Evolutionary conservation across 2,329 filamentous ascomycete species (phyloP), one percentile per base, ranked within the genome.

Genomic region (Fusarium secorum): DNA sequence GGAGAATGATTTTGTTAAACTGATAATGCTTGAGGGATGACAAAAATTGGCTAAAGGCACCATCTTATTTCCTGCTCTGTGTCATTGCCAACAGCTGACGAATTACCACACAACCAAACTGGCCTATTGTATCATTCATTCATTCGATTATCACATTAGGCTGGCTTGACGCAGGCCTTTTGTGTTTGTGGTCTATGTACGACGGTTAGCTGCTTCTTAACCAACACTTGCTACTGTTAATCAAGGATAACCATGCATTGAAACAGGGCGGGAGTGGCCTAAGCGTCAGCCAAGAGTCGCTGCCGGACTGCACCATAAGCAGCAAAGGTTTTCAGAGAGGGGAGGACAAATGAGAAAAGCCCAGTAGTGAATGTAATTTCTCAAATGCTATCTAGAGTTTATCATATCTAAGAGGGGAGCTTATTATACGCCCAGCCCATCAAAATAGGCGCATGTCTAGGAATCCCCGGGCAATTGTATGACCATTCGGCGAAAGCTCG

Each of bases 331-430:
- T 13, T 9, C 3, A 9, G 18, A 44, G 20, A 11, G 9, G 17
- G 4, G 2, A 18, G 45, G 8, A 7, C 11, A 32, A 18, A 48
- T 22, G 11, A 22, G 45, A 4, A 3, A 10, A 28, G n/a, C 11
- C 2, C 5, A 10, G 4, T 2, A 11, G 28, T 18, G 11, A 22
- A 18, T 7, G 3, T 0, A 5, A 11, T 18, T 32, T 22, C 1
- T 13, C 8, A 3, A 13, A 6, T 24, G 8, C 0, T 3, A 13
- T 10, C 7, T 5, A 26, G 1, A 26, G 41, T 44, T 26, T 44
- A 20, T 24, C 0, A 0, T 13, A 9, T 26, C 17, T 18, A 18
- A 13, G 0, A 4, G 1, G 11, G 10, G 7, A 17, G 3, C 11
- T 15, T 22, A 7, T 7, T 24, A 9, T 11, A 15, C 5, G 1